Percentiles rank a stretch among this genome's conserved stretches.
phyloP scores from a whole-genome alignment of 306 rosid genomes.

The Cucurbita ficifolia region DNA sequence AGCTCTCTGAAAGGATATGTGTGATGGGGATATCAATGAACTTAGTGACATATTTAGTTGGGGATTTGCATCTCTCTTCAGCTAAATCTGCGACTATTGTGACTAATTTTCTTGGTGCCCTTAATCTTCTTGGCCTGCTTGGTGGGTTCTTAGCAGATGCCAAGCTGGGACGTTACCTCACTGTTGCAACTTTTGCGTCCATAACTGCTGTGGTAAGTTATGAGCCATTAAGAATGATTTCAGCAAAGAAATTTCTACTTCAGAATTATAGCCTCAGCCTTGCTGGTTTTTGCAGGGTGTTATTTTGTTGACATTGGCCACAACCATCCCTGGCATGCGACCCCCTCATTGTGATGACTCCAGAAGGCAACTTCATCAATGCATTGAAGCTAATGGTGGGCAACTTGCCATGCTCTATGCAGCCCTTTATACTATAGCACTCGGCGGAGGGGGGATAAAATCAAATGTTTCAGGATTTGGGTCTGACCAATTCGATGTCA shows the following conservation, averaged over 20 bases:
- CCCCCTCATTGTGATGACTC: constrained; percentile 48
- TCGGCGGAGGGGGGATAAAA: constrained; percentile 86
- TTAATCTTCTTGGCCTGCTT: constrained; percentile 81
- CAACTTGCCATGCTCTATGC: constrained; percentile 52
- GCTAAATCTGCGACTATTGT: constrained; percentile 75
- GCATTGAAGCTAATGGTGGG: constrained; percentile 40
- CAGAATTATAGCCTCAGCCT: not conserved
- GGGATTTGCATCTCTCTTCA: constrained; percentile 45
- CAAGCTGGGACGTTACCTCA: constrained; percentile 57
- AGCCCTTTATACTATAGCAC: constrained; percentile 61
- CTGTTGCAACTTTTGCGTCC: constrained; percentile 43
- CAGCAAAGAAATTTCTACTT: not conserved
- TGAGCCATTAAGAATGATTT: not conserved
- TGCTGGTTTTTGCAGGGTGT: constrained; percentile 41
- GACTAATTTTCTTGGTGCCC: constrained; percentile 79
- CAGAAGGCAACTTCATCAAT: constrained; percentile 41
- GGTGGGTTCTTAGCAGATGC: constrained; percentile 93
- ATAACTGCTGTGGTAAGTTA: constrained; percentile 51
- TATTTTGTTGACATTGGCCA: constrained; percentile 51
- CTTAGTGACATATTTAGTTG: constrained; percentile 75
- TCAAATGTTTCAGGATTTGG: constrained; percentile 89
- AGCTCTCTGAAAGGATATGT: constrained; percentile 81
- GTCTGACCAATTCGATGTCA: constrained; percentile 52
- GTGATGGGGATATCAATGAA: constrained; percentile 87
- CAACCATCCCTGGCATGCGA: constrained; percentile 52